These are phyloP conservation scores for Jaltomata sinuosa DNA, from an alignment of 257 asterid species.

Conservation along the genomic window DNA sequence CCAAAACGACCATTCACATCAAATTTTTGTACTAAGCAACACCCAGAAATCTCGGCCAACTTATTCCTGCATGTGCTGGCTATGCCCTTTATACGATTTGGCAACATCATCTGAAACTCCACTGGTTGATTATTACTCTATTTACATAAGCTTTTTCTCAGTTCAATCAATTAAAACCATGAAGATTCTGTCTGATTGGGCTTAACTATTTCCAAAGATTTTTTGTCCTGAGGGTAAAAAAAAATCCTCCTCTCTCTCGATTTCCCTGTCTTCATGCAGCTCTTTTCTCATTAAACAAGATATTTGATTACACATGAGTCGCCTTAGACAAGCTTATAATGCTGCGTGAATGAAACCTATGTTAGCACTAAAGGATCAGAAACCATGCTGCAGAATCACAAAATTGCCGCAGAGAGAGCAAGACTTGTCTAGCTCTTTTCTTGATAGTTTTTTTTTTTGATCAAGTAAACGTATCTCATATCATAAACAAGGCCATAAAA, in stretches of 20 bases:
- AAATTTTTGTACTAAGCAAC: neutral
- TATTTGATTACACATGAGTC: neutral
- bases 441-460: too few species aligned
- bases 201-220: neutral
- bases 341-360: neutral
- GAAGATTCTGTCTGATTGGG: neutral
- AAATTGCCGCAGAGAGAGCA: neutral
- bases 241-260: neutral
- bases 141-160: neutral
- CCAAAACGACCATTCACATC: neutral
- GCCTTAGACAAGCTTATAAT: neutral
- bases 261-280: neutral
- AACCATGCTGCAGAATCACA: neutral
- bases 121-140: neutral
- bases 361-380: neutral
- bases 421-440: too few species aligned
- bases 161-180: neutral
- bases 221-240: neutral
- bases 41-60: neutral
- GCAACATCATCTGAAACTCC: neutral
- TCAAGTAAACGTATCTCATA: too few species aligned
- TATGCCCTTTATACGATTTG: neutral
- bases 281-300: neutral
- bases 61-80: neutral
- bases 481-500: neutral